These are phyloP conservation scores for Malassezia pachydermatis DNA, from an alignment of 1,284 basidiomycete species.

Conservation along the genomic window DNA sequence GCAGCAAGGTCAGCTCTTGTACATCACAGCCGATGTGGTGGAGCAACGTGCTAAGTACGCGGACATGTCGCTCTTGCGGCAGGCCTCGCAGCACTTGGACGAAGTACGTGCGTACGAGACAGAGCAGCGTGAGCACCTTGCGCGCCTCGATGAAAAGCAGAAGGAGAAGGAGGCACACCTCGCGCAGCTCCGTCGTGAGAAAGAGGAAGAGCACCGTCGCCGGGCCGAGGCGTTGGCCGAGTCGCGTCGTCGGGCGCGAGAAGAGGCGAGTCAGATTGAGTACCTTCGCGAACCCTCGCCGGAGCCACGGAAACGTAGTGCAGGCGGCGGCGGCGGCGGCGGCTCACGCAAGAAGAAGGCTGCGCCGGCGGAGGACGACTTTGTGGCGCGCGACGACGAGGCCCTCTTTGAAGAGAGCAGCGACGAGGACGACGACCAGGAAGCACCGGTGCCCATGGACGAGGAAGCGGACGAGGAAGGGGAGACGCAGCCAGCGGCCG, in stretches of 20 bases:
- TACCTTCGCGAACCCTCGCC: slow-evolving; percentile 29
- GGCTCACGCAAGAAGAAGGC: slow-evolving; percentile 19
- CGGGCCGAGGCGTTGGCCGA: slow-evolving; percentile 36
- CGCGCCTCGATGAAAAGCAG: slow-evolving; percentile 27
- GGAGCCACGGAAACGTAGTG: slow-evolving; percentile 19
- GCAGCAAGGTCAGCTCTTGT: slow-evolving; percentile 26
- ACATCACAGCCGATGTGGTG: slow-evolving; percentile 39
- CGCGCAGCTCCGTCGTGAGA: slow-evolving; percentile 26
- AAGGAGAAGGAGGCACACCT: slow-evolving; percentile 31
- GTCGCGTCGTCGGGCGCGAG: slow-evolving; percentile 29
- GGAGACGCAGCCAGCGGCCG: slow-evolving; percentile 6
- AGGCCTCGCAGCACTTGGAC: slow-evolving; percentile 23
- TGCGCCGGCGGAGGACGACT: slow-evolving; percentile 24
- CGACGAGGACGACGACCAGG: slow-evolving; percentile 10
- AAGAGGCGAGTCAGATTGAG: slow-evolving; percentile 38
- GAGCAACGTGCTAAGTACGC: slow-evolving; percentile 46
- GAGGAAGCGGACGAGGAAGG: slow-evolving; percentile 19
- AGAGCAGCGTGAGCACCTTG: slow-evolving; percentile 25
- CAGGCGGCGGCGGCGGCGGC: slow-evolving; percentile 19
- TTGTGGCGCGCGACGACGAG: slow-evolving; percentile 22
- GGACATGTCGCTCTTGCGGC: slow-evolving; percentile 30
- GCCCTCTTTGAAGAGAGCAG: slow-evolving; percentile 20
- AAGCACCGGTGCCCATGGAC: slow-evolving; percentile 21
- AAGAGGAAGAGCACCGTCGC: slow-evolving; percentile 31
- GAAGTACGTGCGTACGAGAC: slow-evolving; percentile 33